Conservation (phyloP, 2,329 filamentous ascomycete genomes). For the Cytospora leucostoma region DNA sequence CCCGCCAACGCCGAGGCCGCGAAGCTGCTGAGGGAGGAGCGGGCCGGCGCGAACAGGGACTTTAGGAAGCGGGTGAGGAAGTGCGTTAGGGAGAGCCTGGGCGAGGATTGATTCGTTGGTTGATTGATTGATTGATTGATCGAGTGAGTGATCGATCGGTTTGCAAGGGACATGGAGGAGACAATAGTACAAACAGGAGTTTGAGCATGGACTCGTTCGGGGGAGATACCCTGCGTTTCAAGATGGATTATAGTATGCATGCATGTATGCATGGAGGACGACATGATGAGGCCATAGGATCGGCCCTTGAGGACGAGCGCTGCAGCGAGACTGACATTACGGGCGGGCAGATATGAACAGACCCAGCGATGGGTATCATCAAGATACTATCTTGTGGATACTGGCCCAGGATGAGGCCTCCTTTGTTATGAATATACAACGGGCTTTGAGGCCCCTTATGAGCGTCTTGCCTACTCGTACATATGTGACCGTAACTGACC, state of each 20-base stretch:
- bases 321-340: background rate
- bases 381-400: background rate
- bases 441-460: background rate
- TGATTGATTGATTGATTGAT: no score
- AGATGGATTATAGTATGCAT: background rate
- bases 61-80: constrained; percentile 78
- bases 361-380: background rate
- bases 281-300: background rate
- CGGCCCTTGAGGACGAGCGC: background rate
- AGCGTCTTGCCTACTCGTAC: background rate
- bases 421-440: background rate
- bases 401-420: background rate
- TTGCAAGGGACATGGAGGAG: no score
- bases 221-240: background rate
- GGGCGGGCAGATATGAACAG: background rate
- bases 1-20: constrained; percentile 95
- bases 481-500: background rate
- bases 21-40: constrained; percentile 80
- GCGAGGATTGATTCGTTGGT: constrained; percentile 58
- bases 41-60: constrained; percentile 60
- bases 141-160: no score
- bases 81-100: constrained; percentile 79
- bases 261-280: background rate
- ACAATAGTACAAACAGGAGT: no score
- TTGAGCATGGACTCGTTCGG: no score